A percentile compares a stretch with the other conserved stretches of the same genome.
These are phyloP conservation scores for Bolboschoenoplectus hybrid DNA, from an alignment of 202 grass and related monocot species.

Conservation along the genomic window DNA sequence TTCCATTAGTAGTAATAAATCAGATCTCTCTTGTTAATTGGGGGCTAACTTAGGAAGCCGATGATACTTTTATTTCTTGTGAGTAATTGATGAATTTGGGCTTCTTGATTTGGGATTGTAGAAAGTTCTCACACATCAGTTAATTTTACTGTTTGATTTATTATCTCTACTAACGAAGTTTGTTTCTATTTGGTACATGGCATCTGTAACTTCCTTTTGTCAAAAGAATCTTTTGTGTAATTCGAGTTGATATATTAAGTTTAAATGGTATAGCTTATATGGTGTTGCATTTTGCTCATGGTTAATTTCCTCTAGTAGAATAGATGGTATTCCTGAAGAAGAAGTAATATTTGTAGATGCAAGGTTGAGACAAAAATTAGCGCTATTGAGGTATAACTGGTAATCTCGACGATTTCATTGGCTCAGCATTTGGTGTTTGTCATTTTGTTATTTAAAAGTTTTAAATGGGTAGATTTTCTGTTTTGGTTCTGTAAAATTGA, in stretches of 20 bases:
- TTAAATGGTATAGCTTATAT: too few relatives aligned
- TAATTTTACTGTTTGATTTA: background rate
- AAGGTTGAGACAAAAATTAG: background rate
- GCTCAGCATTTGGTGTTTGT: background rate
- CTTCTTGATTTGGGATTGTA: conserved; percentile 10
- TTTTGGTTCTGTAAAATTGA: conserved; percentile 3
- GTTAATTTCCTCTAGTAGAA: too few relatives aligned
- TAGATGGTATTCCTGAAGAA: too few relatives aligned
- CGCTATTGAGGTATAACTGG: background rate
- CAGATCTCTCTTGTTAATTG: conserved; percentile 3
- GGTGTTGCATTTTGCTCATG: too few relatives aligned
- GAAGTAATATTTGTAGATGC: too few relatives aligned
- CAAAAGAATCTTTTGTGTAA: too few relatives aligned
- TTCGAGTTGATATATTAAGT: too few relatives aligned
- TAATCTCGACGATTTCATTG: background rate
- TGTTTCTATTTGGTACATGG: background rate
- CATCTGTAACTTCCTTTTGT: too few relatives aligned
- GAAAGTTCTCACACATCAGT: background rate
- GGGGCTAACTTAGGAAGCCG: background rate
- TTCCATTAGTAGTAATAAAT: background rate
- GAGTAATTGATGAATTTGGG: conserved; percentile 10
- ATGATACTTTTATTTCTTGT: background rate
- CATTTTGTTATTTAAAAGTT: background rate
- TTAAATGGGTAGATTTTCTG: background rate
- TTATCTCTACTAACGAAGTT: background rate